A percentile compares a stretch with the other conserved stretches of the same genome.
phyloP scores from a whole-genome alignment of 805 yeast species.

The Spathaspora hagerdaliae region DNA sequence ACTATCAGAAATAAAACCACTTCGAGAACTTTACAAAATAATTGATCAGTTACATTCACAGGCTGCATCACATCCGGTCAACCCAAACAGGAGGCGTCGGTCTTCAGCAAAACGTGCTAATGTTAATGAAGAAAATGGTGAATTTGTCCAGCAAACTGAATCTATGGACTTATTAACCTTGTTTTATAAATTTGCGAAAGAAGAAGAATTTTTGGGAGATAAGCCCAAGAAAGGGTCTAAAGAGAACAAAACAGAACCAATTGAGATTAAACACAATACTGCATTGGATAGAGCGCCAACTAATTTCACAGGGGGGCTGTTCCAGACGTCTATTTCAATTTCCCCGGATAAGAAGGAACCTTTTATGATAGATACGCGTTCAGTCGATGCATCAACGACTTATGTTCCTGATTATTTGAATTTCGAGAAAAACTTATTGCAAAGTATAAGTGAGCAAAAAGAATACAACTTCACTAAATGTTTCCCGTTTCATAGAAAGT shows the following conservation, averaged over 20 bases:
- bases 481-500: slow-evolving; percentile 76
- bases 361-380: background rate
- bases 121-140: slow-evolving; percentile 4
- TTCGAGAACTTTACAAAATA: slow-evolving; percentile 28
- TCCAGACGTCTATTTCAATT: background rate
- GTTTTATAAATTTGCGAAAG: slow-evolving; percentile 39
- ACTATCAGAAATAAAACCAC: slow-evolving; percentile 26
- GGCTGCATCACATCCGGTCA: background rate
- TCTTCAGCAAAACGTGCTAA: slow-evolving; percentile 19
- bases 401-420: background rate
- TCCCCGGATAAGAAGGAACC: background rate
- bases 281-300: background rate
- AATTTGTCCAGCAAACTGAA: slow-evolving; percentile 9
- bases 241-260: slow-evolving; percentile 2
- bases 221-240: background rate
- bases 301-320: background rate
- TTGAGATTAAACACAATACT: slow-evolving; percentile 4
- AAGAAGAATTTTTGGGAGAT: slow-evolving; percentile 16
- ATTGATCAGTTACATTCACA: slow-evolving; percentile 11
- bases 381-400: background rate
- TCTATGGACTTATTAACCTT: slow-evolving; percentile 30
- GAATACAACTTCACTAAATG: slow-evolving; percentile 72
- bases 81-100: slow-evolving; percentile 10
- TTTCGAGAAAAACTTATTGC: slow-evolving; percentile 16
- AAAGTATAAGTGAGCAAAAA: slow-evolving; percentile 34